Evolutionary conservation across 2,329 filamentous ascomycete species (phyloP), one percentile per base, ranked within the genome.

Genomic region (Colletotrichum brevisporum): DNA sequence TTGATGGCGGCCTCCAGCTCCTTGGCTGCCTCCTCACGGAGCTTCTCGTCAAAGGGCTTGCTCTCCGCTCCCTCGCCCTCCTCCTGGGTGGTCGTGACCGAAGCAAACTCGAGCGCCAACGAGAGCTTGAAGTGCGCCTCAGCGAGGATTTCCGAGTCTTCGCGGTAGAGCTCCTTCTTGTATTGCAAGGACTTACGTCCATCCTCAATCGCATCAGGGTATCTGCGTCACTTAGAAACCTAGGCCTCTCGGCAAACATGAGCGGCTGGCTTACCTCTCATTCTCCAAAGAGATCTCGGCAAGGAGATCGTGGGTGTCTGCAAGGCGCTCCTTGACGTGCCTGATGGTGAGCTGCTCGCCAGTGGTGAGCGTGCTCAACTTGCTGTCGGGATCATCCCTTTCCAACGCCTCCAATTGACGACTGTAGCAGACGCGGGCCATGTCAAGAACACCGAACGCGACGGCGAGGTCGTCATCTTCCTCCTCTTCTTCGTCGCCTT

Each of bases 41-140:
- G 83, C 15, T 81, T 83, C 78, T 94, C 90, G 77, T 94, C 91
- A 63, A 94, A 84, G 70, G 82, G 84, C 81, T 82, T 88, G 54
- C 77, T 76, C 36, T 81, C 80, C 13, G 79, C 79, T n/a, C 82
- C 81, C 4, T 84, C 82, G 24, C 76, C 79, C 61, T 84, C 82
- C 52, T 88, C 85, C 16, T 87, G 87, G 13, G 85, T 81, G 1
- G 88, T 85, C 6, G 91, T 93, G 53, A 96, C 89, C 0, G 94
- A 96, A 4, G 94, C 94, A 74, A 98, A 98, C 78, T 99, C 96
- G 31, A 99, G 88, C 0, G 96, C 96, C 16, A 99, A 88, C 0
- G 95, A 97, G 27, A 99, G 90, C 82, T 98, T 98, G 85, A 93
- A 99, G 83, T 99, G 94, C 16, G 94, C 95, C 83, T 99, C 96